Conservation (phyloP, 2,329 filamentous ascomycete genomes). For the Gaeumannomyces tritici region DNA sequence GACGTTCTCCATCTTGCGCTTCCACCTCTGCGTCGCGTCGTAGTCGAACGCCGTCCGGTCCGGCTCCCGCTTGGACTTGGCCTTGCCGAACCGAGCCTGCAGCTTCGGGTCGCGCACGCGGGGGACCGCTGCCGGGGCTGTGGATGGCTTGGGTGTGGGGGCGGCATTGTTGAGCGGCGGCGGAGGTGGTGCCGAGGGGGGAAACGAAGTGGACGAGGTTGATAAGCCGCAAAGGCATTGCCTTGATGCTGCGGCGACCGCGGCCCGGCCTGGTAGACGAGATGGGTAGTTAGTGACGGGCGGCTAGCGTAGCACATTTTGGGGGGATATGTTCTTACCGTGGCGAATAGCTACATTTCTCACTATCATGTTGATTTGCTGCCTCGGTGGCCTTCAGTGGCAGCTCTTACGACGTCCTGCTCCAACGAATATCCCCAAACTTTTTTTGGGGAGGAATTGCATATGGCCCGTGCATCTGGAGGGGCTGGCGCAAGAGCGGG, state of each 20-base stretch:
- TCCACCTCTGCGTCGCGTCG: conserved; percentile 28
- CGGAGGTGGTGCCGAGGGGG: conserved; percentile 13
- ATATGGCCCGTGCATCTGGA: conserved; percentile 1
- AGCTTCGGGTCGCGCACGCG: not conserved
- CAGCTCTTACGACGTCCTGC: not conserved
- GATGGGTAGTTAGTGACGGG: conserved; percentile 13
- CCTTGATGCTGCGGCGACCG: conserved; percentile 24
- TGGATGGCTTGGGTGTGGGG: not conserved
- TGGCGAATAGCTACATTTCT: conserved; percentile 45
- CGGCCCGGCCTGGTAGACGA: conserved; percentile 39
- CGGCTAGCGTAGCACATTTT: not conserved
- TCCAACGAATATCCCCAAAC: not conserved
- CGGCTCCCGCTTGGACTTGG: conserved; percentile 2
- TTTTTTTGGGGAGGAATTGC: conserved; percentile 1
- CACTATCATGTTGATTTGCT: conserved; percentile 39
- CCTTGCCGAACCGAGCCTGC: conserved; percentile 5
- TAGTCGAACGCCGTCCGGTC: conserved; percentile 23
- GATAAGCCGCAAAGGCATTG: conserved; percentile 28
- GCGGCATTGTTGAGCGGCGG: conserved; percentile 6
- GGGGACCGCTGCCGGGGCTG: not conserved
- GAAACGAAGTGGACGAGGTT: conserved; percentile 17
- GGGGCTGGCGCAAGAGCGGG: not conserved
- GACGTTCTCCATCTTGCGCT: conserved; percentile 33
- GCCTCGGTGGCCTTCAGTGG: not conserved
- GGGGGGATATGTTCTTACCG: conserved; percentile 27